Conservation (phyloP, 2,329 filamentous ascomycete genomes). For the Nothomitra cinnamomea region DNA sequence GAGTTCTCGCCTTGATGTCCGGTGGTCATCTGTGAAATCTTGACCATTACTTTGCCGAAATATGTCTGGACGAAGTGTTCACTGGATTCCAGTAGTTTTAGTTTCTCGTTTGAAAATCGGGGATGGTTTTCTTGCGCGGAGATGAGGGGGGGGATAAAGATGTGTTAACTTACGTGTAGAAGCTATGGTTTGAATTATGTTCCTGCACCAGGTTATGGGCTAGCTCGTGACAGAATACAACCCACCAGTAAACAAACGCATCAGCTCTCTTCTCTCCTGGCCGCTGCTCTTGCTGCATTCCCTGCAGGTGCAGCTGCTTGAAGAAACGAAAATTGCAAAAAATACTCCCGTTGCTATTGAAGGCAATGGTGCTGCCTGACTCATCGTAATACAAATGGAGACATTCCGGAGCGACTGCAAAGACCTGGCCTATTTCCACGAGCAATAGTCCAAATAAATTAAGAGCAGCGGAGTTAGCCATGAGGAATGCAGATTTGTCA, state of each 20-base stretch:
- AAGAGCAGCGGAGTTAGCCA: not conserved
- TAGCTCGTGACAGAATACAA: constrained; percentile 87
- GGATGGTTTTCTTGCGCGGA: not conserved
- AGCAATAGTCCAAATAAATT: not conserved
- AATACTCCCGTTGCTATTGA: constrained; percentile 5
- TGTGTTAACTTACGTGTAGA: constrained; percentile 45
- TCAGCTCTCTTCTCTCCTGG: constrained; percentile 27
- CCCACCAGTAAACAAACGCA: constrained; percentile 77
- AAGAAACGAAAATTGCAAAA: constrained; percentile 6
- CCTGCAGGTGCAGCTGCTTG: not conserved
- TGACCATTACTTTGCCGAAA: constrained; percentile 50
- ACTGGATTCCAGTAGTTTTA: constrained; percentile 5
- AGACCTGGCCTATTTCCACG: not conserved
- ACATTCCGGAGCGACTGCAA: not conserved
- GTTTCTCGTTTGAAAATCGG: not conserved
- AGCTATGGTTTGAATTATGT: constrained; percentile 67
- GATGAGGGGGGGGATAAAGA: not conserved
- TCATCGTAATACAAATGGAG: constrained; percentile 5
- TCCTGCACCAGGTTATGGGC: constrained; percentile 76
- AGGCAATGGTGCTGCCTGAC: constrained; percentile 2
- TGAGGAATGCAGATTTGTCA: not conserved
- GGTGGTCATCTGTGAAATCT: constrained; percentile 23
- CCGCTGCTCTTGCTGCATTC: constrained; percentile 32
- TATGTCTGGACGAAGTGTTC: constrained; percentile 40
- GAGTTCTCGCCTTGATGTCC: not conserved